Conservation (phyloP, 768 basidiomycete species). For the Paxillus ammoniavirescens region DNA sequence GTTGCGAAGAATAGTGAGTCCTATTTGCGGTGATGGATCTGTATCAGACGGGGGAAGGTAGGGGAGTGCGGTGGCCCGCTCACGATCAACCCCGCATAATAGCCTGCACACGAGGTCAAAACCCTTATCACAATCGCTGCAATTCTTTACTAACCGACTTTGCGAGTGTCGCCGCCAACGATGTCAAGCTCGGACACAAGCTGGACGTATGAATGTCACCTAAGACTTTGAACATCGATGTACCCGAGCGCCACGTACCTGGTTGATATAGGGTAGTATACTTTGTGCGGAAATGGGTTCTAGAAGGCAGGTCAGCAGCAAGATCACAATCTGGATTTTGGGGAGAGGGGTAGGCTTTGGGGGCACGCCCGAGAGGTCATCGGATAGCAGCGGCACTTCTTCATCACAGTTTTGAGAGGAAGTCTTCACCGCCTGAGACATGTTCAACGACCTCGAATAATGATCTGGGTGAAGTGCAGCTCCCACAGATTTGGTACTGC, state of each 20-base stretch:
- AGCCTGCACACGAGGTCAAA: conserved; percentile 42
- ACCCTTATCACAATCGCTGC: background rate
- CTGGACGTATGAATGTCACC: background rate
- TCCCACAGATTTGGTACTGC: no score
- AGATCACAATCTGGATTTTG: conserved; percentile 36
- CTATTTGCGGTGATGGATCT: conserved; percentile 38
- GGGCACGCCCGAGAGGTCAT: no score
- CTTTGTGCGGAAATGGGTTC: conserved; percentile 38
- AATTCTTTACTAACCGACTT: conserved; percentile 40
- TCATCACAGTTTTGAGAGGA: no score
- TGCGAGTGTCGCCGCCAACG: conserved; percentile 22
- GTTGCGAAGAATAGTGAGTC: conserved; percentile 79
- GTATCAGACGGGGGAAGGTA: background rate
- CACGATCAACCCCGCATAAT: conserved; percentile 73
- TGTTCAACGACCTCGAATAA: no score
- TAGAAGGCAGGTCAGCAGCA: conserved; percentile 33
- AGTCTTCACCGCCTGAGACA: no score
- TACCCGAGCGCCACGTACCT: conserved; percentile 11
- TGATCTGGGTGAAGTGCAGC: no score
- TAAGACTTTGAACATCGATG: background rate
- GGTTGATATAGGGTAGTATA: conserved; percentile 49
- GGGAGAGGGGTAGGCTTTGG: conserved; percentile 32
- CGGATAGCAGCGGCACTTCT: no score
- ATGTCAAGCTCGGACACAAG: conserved; percentile 31
- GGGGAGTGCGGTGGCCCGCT: conserved; percentile 8